These are phyloP conservation scores for Gymnopilus junonius DNA, from an alignment of 768 basidiomycete species.

Conservation along the genomic window DNA sequence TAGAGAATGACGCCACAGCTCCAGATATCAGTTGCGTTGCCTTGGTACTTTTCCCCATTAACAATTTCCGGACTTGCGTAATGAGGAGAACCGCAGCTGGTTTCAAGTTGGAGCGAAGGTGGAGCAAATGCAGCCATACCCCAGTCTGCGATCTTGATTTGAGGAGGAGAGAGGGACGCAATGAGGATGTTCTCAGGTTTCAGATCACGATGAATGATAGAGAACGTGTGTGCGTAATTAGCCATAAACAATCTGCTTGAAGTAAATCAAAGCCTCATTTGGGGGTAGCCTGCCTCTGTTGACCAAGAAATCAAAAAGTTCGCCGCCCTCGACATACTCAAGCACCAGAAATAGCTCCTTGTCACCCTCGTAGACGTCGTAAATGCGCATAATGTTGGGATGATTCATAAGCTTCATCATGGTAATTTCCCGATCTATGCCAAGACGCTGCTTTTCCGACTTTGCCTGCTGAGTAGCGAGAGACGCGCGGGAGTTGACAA, in stretches of 20 bases:
- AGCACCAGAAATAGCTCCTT: constrained; percentile 91
- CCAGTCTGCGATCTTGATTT: constrained; percentile 98
- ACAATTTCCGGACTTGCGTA: constrained; percentile 98
- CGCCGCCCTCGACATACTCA: constrained; percentile 95
- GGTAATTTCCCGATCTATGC: constrained; percentile 92
- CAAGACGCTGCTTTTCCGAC: constrained; percentile 80
- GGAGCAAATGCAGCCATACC: constrained; percentile 98
- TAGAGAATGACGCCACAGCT: constrained; percentile 94
- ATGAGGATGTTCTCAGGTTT: constrained; percentile 98
- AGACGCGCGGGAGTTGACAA: constrained; percentile 74
- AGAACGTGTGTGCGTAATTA: constrained; percentile 96
- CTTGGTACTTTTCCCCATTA: constrained; percentile 86
- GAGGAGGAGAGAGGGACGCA: constrained; percentile 75
- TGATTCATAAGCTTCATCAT: constrained; percentile 99
- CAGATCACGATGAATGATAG: constrained; percentile 96
- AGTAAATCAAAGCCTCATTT: constrained; percentile 86
- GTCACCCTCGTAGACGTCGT: constrained; percentile 94
- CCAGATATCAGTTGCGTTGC: constrained; percentile 94
- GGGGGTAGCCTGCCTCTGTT: constrained; percentile 82
- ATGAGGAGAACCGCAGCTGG: constrained; percentile 95
- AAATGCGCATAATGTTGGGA: constrained; percentile 93
- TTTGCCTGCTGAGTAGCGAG: constrained; percentile 69
- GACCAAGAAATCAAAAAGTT: constrained; percentile 95
- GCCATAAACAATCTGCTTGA: constrained; percentile 97
- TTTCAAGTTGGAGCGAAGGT: constrained; percentile 83